phyloP scores from a whole-genome alignment of 2,329 filamentous ascomycete species.

The Penicillium olsonii region DNA sequence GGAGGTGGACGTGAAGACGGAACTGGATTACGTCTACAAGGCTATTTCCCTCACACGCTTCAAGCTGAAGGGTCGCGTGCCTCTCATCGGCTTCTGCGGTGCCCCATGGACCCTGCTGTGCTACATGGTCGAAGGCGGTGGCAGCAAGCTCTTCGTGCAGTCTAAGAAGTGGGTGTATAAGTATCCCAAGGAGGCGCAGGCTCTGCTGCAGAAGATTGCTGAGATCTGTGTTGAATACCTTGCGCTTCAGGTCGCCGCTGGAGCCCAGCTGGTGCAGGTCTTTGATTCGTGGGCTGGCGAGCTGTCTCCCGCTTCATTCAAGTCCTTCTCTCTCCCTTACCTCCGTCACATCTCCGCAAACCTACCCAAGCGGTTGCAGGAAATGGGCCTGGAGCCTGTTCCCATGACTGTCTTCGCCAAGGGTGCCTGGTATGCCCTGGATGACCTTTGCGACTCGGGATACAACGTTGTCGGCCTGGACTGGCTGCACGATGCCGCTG shows the following conservation, averaged over 20 bases:
- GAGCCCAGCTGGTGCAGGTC: conserved; percentile 93
- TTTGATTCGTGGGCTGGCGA: conserved; percentile 99
- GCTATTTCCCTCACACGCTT: conserved; percentile 88
- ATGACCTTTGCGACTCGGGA: conserved; percentile 80
- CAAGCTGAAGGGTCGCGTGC: conserved; percentile 85
- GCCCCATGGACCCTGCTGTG: conserved; percentile 96
- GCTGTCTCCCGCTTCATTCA: conserved; percentile 80
- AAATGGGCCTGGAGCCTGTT: conserved; percentile 74
- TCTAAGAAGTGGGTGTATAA: conserved; percentile 97
- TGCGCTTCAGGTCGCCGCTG: conserved; percentile 86
- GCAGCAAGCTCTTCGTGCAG: conserved; percentile 91
- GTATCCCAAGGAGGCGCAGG: conserved; percentile 77
- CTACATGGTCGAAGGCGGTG: conserved; percentile 99
- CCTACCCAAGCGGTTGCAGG: conserved; percentile 71
- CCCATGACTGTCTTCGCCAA: conserved; percentile 99
- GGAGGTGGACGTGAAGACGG: conserved; percentile 78
- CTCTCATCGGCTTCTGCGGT: conserved; percentile 93
- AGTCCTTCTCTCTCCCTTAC: conserved; percentile 82
- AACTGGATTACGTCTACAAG: conserved; percentile 92
- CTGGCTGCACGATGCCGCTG: conserved; percentile 87
- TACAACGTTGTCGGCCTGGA: conserved; percentile 95
- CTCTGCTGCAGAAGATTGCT: conserved; percentile 83
- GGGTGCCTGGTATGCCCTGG: conserved; percentile 92
- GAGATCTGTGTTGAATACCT: conserved; percentile 95
- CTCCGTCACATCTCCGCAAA: conserved; percentile 79